Conservation (phyloP, 352 stramenopile species). For the Phytophthora agathidicida region DNA sequence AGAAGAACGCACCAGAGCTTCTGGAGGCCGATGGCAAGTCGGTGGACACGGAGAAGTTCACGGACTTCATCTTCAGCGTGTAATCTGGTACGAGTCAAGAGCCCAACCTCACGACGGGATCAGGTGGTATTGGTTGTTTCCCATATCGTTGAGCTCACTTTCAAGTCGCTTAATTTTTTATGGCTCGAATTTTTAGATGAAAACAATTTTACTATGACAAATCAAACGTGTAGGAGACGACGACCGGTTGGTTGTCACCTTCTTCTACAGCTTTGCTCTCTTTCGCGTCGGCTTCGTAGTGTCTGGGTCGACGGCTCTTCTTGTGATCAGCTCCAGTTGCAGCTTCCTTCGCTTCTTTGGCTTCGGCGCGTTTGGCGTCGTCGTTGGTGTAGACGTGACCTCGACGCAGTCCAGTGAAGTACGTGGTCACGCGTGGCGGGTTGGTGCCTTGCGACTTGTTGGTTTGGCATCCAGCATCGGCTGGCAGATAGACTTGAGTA, state of each 20-base stretch:
- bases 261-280: slow-evolving; percentile 26
- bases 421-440: slow-evolving; percentile 77
- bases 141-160: slow-evolving; percentile 24
- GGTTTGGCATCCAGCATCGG: slow-evolving; percentile 80
- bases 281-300: slow-evolving; percentile 38
- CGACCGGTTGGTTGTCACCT: slow-evolving; percentile 46
- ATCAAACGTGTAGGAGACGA: slow-evolving; percentile 80
- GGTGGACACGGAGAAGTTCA: slow-evolving; percentile 79
- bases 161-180: slow-evolving; percentile 36
- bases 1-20: slow-evolving; percentile 67
- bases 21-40: slow-evolving; percentile 59
- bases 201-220: slow-evolving; percentile 50
- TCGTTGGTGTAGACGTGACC: slow-evolving; percentile 43
- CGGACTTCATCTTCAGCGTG: slow-evolving; percentile 82
- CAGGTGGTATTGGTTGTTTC: slow-evolving; percentile 21
- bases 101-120: slow-evolving; percentile 11
- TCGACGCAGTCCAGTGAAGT: slow-evolving; percentile 70
- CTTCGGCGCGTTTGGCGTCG: slow-evolving; percentile 34
- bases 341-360: slow-evolving; percentile 25
- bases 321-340: slow-evolving; percentile 27
- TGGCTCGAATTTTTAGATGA: slow-evolving; percentile 43
- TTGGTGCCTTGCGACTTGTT: slow-evolving; percentile 83
- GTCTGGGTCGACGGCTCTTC: slow-evolving; percentile 25
- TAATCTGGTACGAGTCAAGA: slow-evolving; percentile 34
- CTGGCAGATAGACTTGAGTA: slow-evolving; percentile 87